phyloP scores from a whole-genome alignment of 2,329 filamentous ascomycete species.

The Gyromitra esculenta region DNA sequence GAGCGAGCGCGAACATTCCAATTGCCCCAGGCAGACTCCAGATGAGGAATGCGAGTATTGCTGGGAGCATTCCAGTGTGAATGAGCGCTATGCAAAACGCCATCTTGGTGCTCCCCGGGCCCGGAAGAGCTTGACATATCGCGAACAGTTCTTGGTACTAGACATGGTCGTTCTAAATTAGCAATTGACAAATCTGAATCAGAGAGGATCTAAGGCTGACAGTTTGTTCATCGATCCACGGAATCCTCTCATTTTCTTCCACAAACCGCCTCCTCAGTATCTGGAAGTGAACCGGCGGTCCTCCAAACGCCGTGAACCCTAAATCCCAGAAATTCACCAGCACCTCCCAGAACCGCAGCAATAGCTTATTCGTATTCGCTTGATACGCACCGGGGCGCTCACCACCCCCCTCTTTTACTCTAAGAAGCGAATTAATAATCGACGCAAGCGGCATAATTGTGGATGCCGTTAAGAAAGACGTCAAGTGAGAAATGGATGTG shows the following conservation, averaged over 20 bases:
- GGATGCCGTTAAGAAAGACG: background rate
- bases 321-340: slow-evolving; percentile 66
- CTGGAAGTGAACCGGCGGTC: slow-evolving; percentile 75
- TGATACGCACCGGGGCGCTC: slow-evolving; percentile 35
- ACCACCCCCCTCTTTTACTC: background rate
- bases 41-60: slow-evolving; percentile 69
- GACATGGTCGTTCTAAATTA: background rate
- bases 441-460: slow-evolving; percentile 37
- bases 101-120: slow-evolving; percentile 77
- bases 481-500: background rate
- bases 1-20: slow-evolving; percentile 73
- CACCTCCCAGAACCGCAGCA: slow-evolving; percentile 59
- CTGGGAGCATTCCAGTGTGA: slow-evolving; percentile 69
- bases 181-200: background rate
- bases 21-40: slow-evolving; percentile 77
- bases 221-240: slow-evolving; percentile 76
- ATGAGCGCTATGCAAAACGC: slow-evolving; percentile 74
- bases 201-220: slow-evolving; percentile 61
- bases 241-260: slow-evolving; percentile 32
- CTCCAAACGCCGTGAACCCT: slow-evolving; percentile 73
- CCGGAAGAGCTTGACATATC: slow-evolving; percentile 73
- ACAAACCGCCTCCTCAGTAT: slow-evolving; percentile 73
- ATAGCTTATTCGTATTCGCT: slow-evolving; percentile 54
- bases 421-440: slow-evolving; percentile 35
- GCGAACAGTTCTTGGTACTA: slow-evolving; percentile 79